Evolutionary conservation across 371 early-diverging fungal genomes (phyloP), one percentile per base, ranked within the genome.

Genomic region (Lichtheimia hyalospora): DNA sequence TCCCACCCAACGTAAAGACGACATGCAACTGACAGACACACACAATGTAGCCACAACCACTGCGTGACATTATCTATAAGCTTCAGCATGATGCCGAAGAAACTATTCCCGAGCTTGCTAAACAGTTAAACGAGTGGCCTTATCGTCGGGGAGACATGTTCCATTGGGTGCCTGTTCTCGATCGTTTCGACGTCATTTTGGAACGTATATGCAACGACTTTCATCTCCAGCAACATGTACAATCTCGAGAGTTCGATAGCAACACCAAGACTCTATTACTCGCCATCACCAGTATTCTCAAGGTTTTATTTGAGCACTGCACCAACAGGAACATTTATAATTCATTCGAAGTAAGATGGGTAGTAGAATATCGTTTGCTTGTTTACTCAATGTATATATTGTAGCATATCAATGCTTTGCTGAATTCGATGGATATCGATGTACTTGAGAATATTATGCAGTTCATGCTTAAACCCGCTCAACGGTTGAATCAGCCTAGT

Each of bases 81-180:
- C 73, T 90, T 15, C 76, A 74, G 27, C 76, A 78, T 41, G 77
- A 77, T 59, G 73, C 82, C 12, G 84, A 84, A 57, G 73, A 76
- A 40, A 76, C 84, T 42, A 83, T 92, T 62, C 77, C 84, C 25
- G 62, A 44, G 6, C 61, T 75, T 48, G 73, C 85, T 49, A 74
- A 70, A 59, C 64, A 82, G 41, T 64, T 79, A 50, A 63, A 66
- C 13, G 79, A 87, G 52, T 95, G 95, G 95, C 70, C 76, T 23
- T 92, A 85, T 72, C 89, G 90, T 34, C 89, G 94, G 58, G 91
- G 93, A 44, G 99, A 98, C 69, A 79, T 97, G 52, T 94, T 89
- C 75, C 93, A 95, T 60, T 98, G 97, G 97, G 90, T 94, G 20
- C 79, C 84, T n/a, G 95, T 96, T 0, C 84, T 98, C 49, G 93